Evolutionary conservation across 192 early-diverging fungal genomes (phyloP).

Genomic region (Coemansia sp.): DNA sequence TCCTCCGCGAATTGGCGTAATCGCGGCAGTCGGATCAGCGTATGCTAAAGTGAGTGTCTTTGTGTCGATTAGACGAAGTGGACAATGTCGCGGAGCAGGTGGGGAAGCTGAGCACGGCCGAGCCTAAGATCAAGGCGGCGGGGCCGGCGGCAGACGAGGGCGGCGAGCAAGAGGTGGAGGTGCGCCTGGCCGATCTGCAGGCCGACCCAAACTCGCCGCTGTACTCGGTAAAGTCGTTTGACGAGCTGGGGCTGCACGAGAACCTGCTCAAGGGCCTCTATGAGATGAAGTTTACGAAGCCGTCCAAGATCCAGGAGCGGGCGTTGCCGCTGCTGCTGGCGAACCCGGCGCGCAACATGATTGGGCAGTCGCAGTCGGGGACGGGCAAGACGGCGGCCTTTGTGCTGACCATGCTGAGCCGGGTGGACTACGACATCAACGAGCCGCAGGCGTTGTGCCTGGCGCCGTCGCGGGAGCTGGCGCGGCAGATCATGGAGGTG

Average conservation of each 20-base stretch:
- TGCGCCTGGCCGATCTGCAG: conserved; percentile 57
- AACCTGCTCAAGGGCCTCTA: conserved; percentile 90
- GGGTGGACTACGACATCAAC: conserved; percentile 65
- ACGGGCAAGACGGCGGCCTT: conserved; percentile 99
- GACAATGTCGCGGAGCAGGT: conserved; percentile 12
- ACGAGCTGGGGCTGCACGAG: conserved; percentile 65
- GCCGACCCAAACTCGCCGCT: conserved; percentile 70
- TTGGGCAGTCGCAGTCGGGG: conserved; percentile 96
- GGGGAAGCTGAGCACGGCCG: conserved; percentile 3
- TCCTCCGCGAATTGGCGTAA: no score
- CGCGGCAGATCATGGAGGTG: conserved; percentile 90
- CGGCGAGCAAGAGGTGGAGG: conserved; percentile 50
- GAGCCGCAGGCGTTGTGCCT: conserved; percentile 81
- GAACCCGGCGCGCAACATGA: conserved; percentile 91
- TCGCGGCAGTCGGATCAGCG: neutral
- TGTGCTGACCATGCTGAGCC: conserved; percentile 83
- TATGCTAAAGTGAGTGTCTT: no score
- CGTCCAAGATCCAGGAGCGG: conserved; percentile 93
- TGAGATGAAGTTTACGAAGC: conserved; percentile 86
- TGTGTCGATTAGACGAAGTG: conserved; percentile 34
- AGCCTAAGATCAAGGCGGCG: neutral
- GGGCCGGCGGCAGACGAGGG: neutral
- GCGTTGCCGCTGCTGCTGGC: conserved; percentile 83
- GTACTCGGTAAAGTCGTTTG: conserved; percentile 74
- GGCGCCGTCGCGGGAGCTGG: conserved; percentile 90